phyloP scores from a whole-genome alignment of 371 early-diverging fungal species.

The Phascolomyces articulosus region DNA sequence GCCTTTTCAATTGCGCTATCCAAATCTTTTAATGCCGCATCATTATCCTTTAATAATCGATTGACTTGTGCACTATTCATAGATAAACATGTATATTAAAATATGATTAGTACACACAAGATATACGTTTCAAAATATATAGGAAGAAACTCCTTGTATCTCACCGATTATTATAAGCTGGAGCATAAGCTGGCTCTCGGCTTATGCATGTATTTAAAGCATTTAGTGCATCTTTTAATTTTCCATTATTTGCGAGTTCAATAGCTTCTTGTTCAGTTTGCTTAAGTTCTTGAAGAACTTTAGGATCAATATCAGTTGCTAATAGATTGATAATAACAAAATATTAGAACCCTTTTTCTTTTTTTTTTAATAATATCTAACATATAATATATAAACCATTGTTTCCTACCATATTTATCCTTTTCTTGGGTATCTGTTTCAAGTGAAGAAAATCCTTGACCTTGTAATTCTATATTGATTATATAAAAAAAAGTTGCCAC shows the following conservation, averaged over 20 bases:
- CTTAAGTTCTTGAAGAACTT: constrained; percentile 38
- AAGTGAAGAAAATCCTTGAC: constrained; percentile 10
- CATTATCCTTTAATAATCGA: constrained; percentile 61
- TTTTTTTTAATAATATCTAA: too few relatives aligned
- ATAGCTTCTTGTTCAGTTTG: constrained; percentile 54
- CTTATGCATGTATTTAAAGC: constrained; percentile 51
- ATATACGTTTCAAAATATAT: too few relatives aligned
- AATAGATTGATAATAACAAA: background rate
- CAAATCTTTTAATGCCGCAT: constrained; percentile 69
- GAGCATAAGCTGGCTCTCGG: constrained; percentile 71
- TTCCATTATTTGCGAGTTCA: constrained; percentile 45
- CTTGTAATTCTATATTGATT: constrained; percentile 33
- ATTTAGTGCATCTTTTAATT: constrained; percentile 50
- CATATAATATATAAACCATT: too few relatives aligned
- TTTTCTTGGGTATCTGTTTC: constrained; percentile 4
- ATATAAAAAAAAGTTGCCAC: background rate
- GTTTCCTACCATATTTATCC: background rate
- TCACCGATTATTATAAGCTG: constrained; percentile 86
- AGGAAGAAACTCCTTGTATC: background rate
- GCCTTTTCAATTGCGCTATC: constrained; percentile 70
- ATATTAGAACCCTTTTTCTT: background rate
- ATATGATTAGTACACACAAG: background rate
- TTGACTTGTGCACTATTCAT: constrained; percentile 73
- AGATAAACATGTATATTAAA: background rate
- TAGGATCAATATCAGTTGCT: constrained; percentile 34